These are phyloP conservation scores for Lodderomyces elongisporus DNA, from an alignment of 1,139 yeast species.

Conservation along the genomic window DNA sequence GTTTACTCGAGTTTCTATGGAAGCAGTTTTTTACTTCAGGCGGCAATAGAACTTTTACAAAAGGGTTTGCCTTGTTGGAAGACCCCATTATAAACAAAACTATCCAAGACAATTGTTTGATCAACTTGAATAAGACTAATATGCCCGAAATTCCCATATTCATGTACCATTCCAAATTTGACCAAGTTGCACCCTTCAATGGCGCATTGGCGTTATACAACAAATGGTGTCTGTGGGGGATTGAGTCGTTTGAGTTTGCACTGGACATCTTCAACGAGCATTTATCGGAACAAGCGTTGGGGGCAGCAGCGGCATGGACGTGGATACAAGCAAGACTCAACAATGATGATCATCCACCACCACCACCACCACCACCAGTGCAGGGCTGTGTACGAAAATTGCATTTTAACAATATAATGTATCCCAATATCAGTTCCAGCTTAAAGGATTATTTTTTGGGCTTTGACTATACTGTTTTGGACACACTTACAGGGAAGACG, in stretches of 20 bases:
- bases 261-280: constrained; percentile 24
- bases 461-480: constrained; percentile 2
- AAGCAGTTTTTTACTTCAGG: constrained; percentile 7
- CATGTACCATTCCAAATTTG: constrained; percentile 28
- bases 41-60: constrained; percentile 8
- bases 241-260: constrained; percentile 26
- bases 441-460: not conserved
- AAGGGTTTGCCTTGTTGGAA: constrained; percentile 17
- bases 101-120: constrained; percentile 20
- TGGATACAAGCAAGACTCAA: constrained; percentile 17
- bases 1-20: not conserved
- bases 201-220: constrained; percentile 22
- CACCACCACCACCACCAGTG: constrained; percentile 6
- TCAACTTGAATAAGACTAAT: constrained; percentile 8
- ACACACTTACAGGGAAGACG: not conserved
- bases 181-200: constrained; percentile 24
- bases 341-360: constrained; percentile 4
- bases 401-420: constrained; percentile 10
- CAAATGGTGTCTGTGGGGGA: constrained; percentile 29
- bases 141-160: constrained; percentile 31
- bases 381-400: constrained; percentile 9
- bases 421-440: constrained; percentile 13
- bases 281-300: constrained; percentile 21
- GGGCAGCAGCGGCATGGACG: constrained; percentile 27
- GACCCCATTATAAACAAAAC: constrained; percentile 13